A percentile compares a stretch with the other conserved stretches of the same genome.
phyloP scores from a whole-genome alignment of 345 rosid species.

The Nasturtium officinale region DNA sequence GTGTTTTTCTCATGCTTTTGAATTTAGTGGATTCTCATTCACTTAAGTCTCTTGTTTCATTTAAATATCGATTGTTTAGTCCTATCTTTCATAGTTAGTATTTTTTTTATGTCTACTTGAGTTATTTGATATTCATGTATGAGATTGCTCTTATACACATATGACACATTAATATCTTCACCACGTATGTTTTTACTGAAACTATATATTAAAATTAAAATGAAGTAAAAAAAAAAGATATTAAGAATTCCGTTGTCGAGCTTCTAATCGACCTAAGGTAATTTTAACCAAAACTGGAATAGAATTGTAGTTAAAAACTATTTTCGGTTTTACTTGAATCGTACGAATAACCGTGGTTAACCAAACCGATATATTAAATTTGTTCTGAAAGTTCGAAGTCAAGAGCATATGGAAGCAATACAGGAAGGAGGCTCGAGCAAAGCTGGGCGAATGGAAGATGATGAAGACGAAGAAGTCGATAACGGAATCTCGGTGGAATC shows the following conservation, averaged over 20 bases:
- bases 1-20: background rate
- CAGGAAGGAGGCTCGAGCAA: slow-evolving; percentile 47
- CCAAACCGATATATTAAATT: slow-evolving; percentile 14
- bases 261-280: background rate
- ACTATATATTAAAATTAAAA: too few species aligned
- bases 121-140: background rate
- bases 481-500: background rate
- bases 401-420: slow-evolving; percentile 52
- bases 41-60: background rate
- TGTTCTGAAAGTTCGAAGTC: slow-evolving; percentile 24
- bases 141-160: background rate
- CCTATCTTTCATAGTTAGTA: background rate
- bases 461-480: slow-evolving; percentile 25
- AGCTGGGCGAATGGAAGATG: slow-evolving; percentile 45
- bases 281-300: background rate
- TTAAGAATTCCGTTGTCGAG: too few species aligned
- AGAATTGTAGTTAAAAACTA: background rate
- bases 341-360: background rate
- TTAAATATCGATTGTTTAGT: background rate
- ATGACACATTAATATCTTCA: background rate
- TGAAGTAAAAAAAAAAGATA: too few species aligned
- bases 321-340: background rate
- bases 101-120: background rate
- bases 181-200: background rate
- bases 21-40: background rate